These are phyloP conservation scores for Lactarius hengduanensis DNA, from an alignment of 768 basidiomycete species.

Conservation along the genomic window DNA sequence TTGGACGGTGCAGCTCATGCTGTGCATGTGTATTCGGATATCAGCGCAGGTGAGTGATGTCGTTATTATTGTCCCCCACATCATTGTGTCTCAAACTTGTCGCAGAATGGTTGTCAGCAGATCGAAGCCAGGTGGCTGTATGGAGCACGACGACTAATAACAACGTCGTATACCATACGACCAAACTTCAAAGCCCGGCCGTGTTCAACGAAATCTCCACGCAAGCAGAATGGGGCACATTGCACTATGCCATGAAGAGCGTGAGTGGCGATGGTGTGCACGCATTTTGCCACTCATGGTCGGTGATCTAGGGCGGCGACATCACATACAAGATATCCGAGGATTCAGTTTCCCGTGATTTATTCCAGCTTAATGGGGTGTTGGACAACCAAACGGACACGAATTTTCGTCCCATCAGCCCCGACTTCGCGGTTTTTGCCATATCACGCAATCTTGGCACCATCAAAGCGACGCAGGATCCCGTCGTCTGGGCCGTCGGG, in stretches of 20 bases:
- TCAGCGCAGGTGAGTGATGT: not conserved
- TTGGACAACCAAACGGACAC: not conserved
- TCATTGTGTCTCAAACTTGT: not conserved
- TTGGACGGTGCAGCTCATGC: not conserved
- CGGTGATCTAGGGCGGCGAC: not conserved
- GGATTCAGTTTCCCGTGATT: not conserved
- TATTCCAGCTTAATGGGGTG: not conserved
- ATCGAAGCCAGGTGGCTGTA: not conserved
- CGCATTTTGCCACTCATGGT: not conserved
- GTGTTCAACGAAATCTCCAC: not conserved
- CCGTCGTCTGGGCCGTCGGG: not conserved
- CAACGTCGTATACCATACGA: not conserved
- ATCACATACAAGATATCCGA: not conserved
- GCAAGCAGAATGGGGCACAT: not conserved
- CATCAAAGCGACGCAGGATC: not conserved
- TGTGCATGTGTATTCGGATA: not conserved
- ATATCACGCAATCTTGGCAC: not conserved
- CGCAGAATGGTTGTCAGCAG: not conserved
- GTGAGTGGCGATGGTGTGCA: not conserved
- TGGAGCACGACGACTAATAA: not conserved
- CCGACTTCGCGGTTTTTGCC: not conserved
- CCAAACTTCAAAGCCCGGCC: not conserved
- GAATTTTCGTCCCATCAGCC: not conserved
- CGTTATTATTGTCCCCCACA: too few species aligned
- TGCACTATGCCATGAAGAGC: not conserved